Evolutionary conservation across 192 early-diverging fungal species (phyloP).

Genomic region (Coemansia sp.): DNA sequence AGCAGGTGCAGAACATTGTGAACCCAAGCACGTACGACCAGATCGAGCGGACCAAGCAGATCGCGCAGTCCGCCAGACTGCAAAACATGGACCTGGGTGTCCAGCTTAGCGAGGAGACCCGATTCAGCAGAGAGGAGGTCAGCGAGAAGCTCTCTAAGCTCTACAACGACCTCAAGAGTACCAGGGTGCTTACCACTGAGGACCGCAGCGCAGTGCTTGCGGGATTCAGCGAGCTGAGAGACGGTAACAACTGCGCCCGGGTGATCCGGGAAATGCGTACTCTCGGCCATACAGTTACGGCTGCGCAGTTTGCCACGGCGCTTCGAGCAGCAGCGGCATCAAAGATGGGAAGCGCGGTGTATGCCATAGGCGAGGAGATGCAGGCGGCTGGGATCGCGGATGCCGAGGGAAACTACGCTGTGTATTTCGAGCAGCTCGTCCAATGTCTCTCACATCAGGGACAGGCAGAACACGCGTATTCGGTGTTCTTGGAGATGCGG

Average conservation of each 20-base stretch:
- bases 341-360: conserved; percentile 2
- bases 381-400: conserved; percentile 15
- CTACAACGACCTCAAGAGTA: conserved; percentile 4
- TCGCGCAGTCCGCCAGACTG: conserved; percentile 12
- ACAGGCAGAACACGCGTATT: conserved; percentile 29
- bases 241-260: conserved; percentile 4
- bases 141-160: conserved; percentile 13
- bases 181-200: neutral
- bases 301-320: conserved; percentile 31
- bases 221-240: conserved; percentile 19
- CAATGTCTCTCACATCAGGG: conserved; percentile 6
- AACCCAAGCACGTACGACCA: conserved; percentile 26
- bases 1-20: conserved; percentile 26
- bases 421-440: conserved; percentile 25
- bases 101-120: neutral
- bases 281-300: neutral
- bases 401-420: conserved; percentile 5
- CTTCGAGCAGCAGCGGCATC: conserved; percentile 9
- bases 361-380: conserved; percentile 32
- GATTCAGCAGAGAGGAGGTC: neutral
- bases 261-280: conserved; percentile 36
- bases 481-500: conserved; percentile 24
- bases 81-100: conserved; percentile 7
- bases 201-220: conserved; percentile 33
- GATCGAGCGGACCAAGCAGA: conserved; percentile 20